A percentile compares a stretch with the other conserved stretches of the same genome.
Evolutionary conservation across 441 rosid species (phyloP).

Genomic region (Lepidium campestre): DNA sequence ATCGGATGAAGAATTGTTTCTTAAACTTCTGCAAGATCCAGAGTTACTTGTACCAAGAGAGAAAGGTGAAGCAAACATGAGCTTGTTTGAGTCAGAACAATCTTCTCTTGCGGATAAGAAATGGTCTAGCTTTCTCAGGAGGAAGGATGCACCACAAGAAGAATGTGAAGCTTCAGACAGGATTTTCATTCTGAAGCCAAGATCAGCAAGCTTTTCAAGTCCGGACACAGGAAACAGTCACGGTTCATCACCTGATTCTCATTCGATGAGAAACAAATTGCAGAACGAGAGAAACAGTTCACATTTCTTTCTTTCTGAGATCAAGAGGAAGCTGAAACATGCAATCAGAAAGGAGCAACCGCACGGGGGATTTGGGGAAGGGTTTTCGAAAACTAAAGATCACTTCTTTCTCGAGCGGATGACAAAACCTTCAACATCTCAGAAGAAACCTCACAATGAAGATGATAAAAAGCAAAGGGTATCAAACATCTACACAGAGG

Average conservation of each 20-base stretch:
- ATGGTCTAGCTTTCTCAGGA: slow-evolving; percentile 59
- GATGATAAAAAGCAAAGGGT: slow-evolving; percentile 36
- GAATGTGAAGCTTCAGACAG: slow-evolving; percentile 41
- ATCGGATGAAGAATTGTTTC: slow-evolving; percentile 75
- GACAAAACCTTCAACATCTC: slow-evolving; percentile 42
- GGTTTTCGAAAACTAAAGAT: slow-evolving; percentile 59
- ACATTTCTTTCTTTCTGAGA: slow-evolving; percentile 61
- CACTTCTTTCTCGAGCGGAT: slow-evolving; percentile 86
- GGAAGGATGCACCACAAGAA: slow-evolving; percentile 49
- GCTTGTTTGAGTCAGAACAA: slow-evolving; percentile 36
- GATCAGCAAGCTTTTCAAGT: slow-evolving; percentile 36
- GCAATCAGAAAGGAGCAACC: slow-evolving; percentile 78
- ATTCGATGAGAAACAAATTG: slow-evolving; percentile 31
- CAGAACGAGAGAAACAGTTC: slow-evolving; percentile 55
- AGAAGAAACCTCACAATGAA: slow-evolving; percentile 39
- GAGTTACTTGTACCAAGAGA: slow-evolving; percentile 52
- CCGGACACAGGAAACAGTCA: slow-evolving; percentile 36
- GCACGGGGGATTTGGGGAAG: slow-evolving; percentile 41
- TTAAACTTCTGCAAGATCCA: slow-evolving; percentile 67
- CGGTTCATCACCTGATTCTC: slow-evolving; percentile 37
- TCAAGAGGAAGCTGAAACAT: slow-evolving; percentile 78
- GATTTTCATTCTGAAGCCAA: slow-evolving; percentile 85
- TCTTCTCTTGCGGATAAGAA: slow-evolving; percentile 40
- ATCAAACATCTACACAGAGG: slow-evolving; percentile 76
- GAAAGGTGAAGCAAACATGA: slow-evolving; percentile 38